phyloP scores from a whole-genome alignment of 1,139 yeast species.

The Blastobotrys proliferans region DNA sequence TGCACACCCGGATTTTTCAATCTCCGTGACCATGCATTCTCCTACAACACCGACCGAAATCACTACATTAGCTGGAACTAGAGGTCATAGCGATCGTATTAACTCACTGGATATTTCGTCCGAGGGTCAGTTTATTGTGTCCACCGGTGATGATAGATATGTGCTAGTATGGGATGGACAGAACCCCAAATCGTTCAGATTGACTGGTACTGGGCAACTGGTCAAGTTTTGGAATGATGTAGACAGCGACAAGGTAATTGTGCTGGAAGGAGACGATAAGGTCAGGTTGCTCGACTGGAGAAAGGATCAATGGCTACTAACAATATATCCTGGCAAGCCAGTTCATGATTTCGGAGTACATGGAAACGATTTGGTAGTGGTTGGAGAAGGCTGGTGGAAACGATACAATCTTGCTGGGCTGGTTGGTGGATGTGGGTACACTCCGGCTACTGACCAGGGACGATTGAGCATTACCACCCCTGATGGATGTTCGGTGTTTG shows the following conservation, averaged over 20 bases:
- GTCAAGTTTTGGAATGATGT: conserved; percentile 35
- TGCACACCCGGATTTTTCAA: conserved; percentile 26
- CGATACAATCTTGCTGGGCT: conserved; percentile 26
- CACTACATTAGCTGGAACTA: conserved; percentile 20
- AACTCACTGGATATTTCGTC: conserved; percentile 34
- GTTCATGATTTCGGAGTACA: conserved; percentile 28
- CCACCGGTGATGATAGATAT: conserved; percentile 34
- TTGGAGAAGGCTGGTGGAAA: conserved; percentile 39
- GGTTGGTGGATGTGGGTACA: conserved; percentile 29
- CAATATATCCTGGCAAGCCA: conserved; percentile 33
- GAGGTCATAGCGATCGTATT: conserved; percentile 30
- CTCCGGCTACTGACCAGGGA: conserved; percentile 23
- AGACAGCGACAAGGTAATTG: conserved; percentile 32
- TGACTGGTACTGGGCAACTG: conserved; percentile 27
- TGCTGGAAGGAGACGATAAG: conserved; percentile 34
- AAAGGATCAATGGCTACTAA: conserved; percentile 30
- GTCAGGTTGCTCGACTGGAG: conserved; percentile 36
- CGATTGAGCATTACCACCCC: conserved; percentile 1
- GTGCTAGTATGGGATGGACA: conserved; percentile 33
- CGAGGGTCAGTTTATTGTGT: conserved; percentile 30
- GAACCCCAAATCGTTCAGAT: conserved; percentile 19
- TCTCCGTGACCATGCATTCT: conserved; percentile 19
- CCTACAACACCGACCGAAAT: conserved; percentile 8
- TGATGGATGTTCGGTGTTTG: background rate
- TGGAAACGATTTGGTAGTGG: conserved; percentile 30